Evolutionary conservation across 1,284 basidiomycete genomes (phyloP), one percentile per base, ranked within the genome.

Genomic region (Apiotrichum domesticum): DNA sequence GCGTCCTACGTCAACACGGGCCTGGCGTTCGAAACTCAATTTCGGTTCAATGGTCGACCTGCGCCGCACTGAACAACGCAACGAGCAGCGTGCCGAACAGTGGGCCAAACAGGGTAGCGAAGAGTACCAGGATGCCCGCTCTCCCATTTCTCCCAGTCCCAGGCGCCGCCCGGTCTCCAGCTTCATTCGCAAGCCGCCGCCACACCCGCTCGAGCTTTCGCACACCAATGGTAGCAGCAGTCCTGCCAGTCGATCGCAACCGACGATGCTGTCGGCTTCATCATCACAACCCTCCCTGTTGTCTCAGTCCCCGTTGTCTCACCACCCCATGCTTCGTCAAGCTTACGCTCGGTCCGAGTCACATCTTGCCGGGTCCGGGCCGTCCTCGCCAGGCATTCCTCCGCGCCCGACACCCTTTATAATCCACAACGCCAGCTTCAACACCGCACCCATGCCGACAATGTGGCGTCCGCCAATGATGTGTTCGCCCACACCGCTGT

Each of bases 11-110:
- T 6, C 52, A 39, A 14, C n/a, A 32, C 29, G 35, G 14, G n/a
- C 10, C 3, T 29, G 43, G 21, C 59, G 59, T 40, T 55, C 53
- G 33, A 52, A 51, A 9, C 56, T 61, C 32, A 55, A 58, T 51
- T 61, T 62, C 57, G 60, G 60, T 6, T 62, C 60, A 21, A 58
- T 62, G 57, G 60, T 62, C 34, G 57, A 62, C 46, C 50, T 62
- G 0, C 48, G 47, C 10, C 56, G 60, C 21, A 32, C 40, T 2
- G 47, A 57, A n/a, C 35, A 6, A 6, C 32, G 21, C 4, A 29
- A 6, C 43, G 15, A 13, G 15, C 7, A 5, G 6, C n/a, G 13
- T 21, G n/a, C 43, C 8, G 13, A n/a, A 7, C n/a, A n/a, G 15
- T 6, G 6, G 15, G 8, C 29, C 6, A 21, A 21, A 21, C 21